These are phyloP conservation scores for Diaporthe citriasiana DNA, from an alignment of 2,329 filamentous ascomycete genomes.

Conservation along the genomic window DNA sequence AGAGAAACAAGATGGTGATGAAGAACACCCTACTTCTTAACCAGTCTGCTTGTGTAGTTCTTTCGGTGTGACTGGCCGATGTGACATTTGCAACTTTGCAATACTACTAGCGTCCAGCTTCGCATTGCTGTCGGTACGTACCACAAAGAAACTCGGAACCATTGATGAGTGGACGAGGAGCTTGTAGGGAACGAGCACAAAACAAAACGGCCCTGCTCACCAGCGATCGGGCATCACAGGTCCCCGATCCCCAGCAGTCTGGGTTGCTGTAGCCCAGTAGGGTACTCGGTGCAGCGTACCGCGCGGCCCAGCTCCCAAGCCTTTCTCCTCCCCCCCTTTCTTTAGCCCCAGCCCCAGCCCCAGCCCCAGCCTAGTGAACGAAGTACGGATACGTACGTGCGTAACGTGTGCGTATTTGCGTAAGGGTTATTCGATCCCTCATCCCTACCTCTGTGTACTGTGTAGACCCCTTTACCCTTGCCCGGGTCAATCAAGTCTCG, in stretches of 20 bases:
- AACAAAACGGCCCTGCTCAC: slow-evolving; percentile 1
- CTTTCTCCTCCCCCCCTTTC: neutral
- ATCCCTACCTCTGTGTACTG: slow-evolving; percentile 3
- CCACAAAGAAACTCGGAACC: neutral
- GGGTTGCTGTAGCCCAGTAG: neutral
- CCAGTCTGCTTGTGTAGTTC: neutral
- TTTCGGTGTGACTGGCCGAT: slow-evolving; percentile 7
- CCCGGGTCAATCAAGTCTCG: neutral
- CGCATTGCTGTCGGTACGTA: slow-evolving; percentile 4
- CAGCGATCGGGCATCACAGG: slow-evolving; percentile 8
- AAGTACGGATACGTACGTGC: slow-evolving; percentile 20
- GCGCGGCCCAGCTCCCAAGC: slow-evolving; percentile 9
- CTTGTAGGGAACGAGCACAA: neutral
- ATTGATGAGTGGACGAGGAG: neutral
- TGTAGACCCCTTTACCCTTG: neutral
- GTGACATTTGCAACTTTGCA: neutral
- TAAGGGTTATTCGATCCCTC: slow-evolving; percentile 16
- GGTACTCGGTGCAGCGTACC: slow-evolving; percentile 4
- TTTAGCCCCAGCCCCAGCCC: neutral
- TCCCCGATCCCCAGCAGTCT: slow-evolving; percentile 16
- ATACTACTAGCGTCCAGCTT: neutral
- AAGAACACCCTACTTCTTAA: neutral
- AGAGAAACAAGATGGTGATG: neutral
- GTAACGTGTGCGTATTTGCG: neutral
- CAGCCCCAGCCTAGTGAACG: neutral